Conservation (phyloP, 2,329 filamentous ascomycete genomes). For the Hirsutella thompsonii region DNA sequence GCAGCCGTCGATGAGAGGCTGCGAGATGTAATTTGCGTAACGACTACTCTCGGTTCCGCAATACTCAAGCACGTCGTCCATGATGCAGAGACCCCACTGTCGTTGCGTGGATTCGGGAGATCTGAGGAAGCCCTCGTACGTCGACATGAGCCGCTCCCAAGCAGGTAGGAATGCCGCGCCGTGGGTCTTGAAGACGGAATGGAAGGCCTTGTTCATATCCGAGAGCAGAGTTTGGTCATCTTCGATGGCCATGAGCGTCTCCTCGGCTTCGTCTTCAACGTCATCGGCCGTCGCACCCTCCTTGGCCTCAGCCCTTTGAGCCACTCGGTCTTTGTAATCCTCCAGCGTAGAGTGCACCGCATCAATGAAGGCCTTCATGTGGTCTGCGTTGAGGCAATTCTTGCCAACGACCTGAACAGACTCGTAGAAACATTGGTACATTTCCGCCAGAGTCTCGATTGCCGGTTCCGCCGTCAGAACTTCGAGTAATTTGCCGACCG, state of each 20-base stretch:
- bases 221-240: slow-evolving; percentile 93
- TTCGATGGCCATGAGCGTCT: slow-evolving; percentile 81
- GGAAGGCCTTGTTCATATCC: slow-evolving; percentile 99
- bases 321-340: slow-evolving; percentile 84
- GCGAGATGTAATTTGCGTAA: slow-evolving; percentile 75
- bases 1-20: slow-evolving; percentile 78
- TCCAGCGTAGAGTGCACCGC: slow-evolving; percentile 75
- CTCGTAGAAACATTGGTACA: slow-evolving; percentile 99
- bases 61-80: slow-evolving; percentile 97
- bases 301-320: slow-evolving; percentile 70
- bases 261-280: slow-evolving; percentile 79
- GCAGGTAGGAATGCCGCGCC: slow-evolving; percentile 69
- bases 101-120: slow-evolving; percentile 79
- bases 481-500: slow-evolving; percentile 83
- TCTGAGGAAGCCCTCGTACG: slow-evolving; percentile 74
- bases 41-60: slow-evolving; percentile 80
- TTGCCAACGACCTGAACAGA: slow-evolving; percentile 89
- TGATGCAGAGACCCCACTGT: slow-evolving; percentile 98
- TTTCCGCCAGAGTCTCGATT: slow-evolving; percentile 91
- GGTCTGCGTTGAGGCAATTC: slow-evolving; percentile 61
- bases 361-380: slow-evolving; percentile 82
- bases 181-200: slow-evolving; percentile 97
- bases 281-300: slow-evolving; percentile 65
- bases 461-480: slow-evolving; percentile 88
- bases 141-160: slow-evolving; percentile 76